phyloP scores from a whole-genome alignment of 2,329 filamentous ascomycete species.

The Fusarium sp. region DNA sequence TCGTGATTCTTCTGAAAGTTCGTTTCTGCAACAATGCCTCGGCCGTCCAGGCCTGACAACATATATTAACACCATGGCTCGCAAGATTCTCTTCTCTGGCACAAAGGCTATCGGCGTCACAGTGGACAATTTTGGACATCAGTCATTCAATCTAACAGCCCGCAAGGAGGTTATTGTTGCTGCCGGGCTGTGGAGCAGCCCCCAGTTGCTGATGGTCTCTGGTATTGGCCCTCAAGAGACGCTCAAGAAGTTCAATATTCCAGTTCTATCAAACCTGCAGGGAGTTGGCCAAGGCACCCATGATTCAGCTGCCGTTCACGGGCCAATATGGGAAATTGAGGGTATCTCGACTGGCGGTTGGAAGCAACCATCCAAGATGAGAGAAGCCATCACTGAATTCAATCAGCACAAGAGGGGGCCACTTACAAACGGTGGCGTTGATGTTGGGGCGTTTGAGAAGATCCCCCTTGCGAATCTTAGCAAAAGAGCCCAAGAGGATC shows the following conservation, averaged over 20 bases:
- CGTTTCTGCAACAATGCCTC: neutral
- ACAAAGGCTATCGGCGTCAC: neutral
- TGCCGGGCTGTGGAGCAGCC: constrained; percentile 1
- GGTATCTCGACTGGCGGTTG: neutral
- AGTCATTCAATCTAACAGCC: neutral
- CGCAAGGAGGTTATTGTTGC: constrained; percentile 5
- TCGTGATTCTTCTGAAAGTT: constrained; percentile 10
- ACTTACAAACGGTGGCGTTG: neutral
- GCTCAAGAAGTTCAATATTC: neutral
- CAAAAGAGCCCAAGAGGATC: constrained; percentile 1
- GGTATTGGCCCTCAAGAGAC: neutral
- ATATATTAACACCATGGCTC: constrained; percentile 3
- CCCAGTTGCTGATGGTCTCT: constrained; percentile 7
- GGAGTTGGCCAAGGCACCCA: constrained; percentile 1
- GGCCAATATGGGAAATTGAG: constrained; percentile 2
- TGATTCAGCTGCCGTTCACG: constrained; percentile 5
- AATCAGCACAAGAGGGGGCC: neutral
- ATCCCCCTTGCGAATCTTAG: neutral
- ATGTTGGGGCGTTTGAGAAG: neutral
- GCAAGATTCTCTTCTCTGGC: neutral
- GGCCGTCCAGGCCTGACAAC: neutral
- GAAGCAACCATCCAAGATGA: neutral
- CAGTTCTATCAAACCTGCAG: neutral
- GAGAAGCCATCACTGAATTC: neutral
- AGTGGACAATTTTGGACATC: neutral